Conservation (phyloP, 2,329 filamentous ascomycete species). For the Penicillium sclerotiorum region DNA sequence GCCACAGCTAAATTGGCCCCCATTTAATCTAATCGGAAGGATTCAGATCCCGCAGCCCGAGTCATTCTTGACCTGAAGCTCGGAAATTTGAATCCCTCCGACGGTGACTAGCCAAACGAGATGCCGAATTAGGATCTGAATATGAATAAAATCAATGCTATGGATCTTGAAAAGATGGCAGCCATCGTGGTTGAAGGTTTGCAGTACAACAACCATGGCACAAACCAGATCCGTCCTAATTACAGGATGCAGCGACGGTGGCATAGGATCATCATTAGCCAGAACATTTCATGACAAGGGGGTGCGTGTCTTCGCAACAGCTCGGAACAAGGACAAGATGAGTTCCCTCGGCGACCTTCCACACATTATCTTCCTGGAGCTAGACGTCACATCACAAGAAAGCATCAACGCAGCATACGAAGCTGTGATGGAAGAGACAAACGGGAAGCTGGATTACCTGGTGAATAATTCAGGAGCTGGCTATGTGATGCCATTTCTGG, state of each 20-base stretch:
- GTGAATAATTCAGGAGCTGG: constrained; percentile 49
- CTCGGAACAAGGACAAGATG: constrained; percentile 37
- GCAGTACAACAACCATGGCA: constrained; percentile 23
- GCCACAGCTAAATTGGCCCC: no score
- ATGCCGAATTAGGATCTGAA: no score
- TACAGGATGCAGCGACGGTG: constrained; percentile 44
- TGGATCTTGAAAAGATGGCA: no score
- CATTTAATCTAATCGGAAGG: no score
- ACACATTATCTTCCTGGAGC: constrained; percentile 30
- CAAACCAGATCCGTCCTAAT: constrained; percentile 30
- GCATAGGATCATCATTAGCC: constrained; percentile 44
- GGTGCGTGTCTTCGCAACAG: constrained; percentile 44
- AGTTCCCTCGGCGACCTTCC: constrained; percentile 22
- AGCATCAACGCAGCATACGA: constrained; percentile 34
- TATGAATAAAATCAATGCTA: no score
- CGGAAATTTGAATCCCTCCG: no score
- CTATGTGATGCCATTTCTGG: constrained; percentile 41
- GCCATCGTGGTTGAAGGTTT: no score
- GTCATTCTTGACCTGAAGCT: no score
- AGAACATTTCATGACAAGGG: constrained; percentile 38
- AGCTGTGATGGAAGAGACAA: constrained; percentile 28
- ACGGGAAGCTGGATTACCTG: constrained; percentile 41
- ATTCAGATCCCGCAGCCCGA: no score
- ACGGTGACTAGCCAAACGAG: no score
- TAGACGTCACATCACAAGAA: constrained; percentile 34